A percentile compares a stretch with the other conserved stretches of the same genome.
Conservation (phyloP, 345 rosid species). For the Salix udensis region DNA sequence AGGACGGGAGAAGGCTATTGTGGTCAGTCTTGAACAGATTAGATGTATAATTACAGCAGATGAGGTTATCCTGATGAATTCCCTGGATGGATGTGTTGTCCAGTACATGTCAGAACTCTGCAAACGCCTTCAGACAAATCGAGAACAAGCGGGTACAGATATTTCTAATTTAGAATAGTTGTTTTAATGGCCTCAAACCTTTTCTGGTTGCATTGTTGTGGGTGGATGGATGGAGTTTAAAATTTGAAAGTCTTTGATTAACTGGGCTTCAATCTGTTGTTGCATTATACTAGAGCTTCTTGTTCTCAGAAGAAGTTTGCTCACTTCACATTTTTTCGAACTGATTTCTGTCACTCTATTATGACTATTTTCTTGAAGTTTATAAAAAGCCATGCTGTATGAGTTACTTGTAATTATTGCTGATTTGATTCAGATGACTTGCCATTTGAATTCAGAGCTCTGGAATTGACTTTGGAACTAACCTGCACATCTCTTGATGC, state of each 20-base stretch:
- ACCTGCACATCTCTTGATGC: conserved; percentile 86
- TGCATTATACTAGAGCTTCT: conserved; percentile 1
- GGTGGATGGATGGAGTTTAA: neutral
- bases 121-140: conserved; percentile 68
- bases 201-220: neutral
- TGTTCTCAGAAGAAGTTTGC: neutral
- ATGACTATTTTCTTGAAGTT: conserved; percentile 3
- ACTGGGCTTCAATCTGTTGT: neutral
- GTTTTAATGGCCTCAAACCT: neutral
- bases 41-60: conserved; percentile 93
- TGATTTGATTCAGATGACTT: conserved; percentile 72
- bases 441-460: conserved; percentile 90
- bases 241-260: neutral
- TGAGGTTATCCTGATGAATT: conserved; percentile 89
- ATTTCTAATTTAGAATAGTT: neutral
- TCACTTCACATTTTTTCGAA: neutral
- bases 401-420: conserved; percentile 22
- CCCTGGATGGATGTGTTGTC: conserved; percentile 67
- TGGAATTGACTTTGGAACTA: conserved; percentile 87
- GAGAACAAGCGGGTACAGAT: conserved; percentile 55
- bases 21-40: conserved; percentile 85
- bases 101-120: conserved; percentile 75
- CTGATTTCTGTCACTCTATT: conserved; percentile 1
- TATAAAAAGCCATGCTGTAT: conserved; percentile 1
- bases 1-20: conserved; percentile 93